Evolutionary conservation across 768 basidiomycete genomes (phyloP).

Genomic region (Xanthoconium stramineum): DNA sequence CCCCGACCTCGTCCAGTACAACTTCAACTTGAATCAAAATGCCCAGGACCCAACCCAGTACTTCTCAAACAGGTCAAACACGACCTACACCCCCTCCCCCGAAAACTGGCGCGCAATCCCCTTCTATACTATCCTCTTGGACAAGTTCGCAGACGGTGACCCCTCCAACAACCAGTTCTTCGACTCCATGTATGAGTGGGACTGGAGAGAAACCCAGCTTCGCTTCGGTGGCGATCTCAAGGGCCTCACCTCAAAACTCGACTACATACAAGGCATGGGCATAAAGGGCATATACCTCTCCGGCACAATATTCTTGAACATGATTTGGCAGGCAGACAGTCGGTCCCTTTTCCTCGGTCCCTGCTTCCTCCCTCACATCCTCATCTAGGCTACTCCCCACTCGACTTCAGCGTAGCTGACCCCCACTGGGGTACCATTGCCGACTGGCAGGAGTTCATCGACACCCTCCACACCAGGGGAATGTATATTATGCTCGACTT

Average conservation of each 20-base stretch:
- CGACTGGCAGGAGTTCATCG: constrained; percentile 76
- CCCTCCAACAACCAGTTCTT: constrained; percentile 92
- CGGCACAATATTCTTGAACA: constrained; percentile 90
- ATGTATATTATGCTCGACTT: constrained; percentile 96
- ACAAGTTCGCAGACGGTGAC: constrained; percentile 94
- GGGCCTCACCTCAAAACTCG: constrained; percentile 69
- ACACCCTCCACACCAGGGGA: constrained; percentile 70
- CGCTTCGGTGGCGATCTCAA: constrained; percentile 87
- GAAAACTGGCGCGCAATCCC: constrained; percentile 82
- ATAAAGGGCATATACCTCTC: constrained; percentile 83
- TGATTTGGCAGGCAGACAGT: constrained; percentile 98
- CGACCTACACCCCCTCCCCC: constrained; percentile 75
- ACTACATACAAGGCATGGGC: constrained; percentile 91
- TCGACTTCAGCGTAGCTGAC: constrained; percentile 87
- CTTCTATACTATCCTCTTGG: constrained; percentile 77
- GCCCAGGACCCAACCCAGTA: constrained; percentile 69
- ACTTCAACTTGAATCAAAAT: constrained; percentile 75
- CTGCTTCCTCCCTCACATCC: background rate
- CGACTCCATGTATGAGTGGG: constrained; percentile 72
- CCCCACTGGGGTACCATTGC: constrained; percentile 87
- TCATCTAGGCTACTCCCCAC: constrained; percentile 76
- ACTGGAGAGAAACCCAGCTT: constrained; percentile 85
- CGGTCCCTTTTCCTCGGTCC: constrained; percentile 31
- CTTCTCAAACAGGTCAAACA: constrained; percentile 53
- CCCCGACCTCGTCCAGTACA: constrained; percentile 65